Evolutionary conservation across 495 filamentous ascomycete species (phyloP).

Genomic region (Echria macrotheca): DNA sequence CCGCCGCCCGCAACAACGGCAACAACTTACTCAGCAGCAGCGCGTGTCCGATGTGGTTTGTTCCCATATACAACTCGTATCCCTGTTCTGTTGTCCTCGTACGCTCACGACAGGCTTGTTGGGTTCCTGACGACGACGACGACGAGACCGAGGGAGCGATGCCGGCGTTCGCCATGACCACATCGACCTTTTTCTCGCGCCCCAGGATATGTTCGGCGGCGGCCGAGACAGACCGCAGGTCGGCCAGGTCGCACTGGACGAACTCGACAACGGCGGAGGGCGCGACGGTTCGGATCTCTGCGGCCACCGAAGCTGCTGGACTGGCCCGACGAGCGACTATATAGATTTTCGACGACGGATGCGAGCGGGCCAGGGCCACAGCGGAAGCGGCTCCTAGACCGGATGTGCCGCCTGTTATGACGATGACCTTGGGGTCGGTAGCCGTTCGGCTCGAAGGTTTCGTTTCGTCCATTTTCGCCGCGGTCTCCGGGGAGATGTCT

Average conservation of each 20-base stretch:
- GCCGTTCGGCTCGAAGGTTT: background rate
- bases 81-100: slow-evolving; percentile 52
- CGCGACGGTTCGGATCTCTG: slow-evolving; percentile 1
- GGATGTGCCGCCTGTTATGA: slow-evolving; percentile 59
- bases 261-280: slow-evolving; percentile 1
- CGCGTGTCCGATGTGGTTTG: slow-evolving; percentile 65
- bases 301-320: slow-evolving; percentile 10
- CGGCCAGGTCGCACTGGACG: slow-evolving; percentile 16
- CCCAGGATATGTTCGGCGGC: slow-evolving; percentile 11
- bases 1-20: slow-evolving; percentile 41
- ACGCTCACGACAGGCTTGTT: too few species aligned
- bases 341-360: slow-evolving; percentile 45
- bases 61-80: slow-evolving; percentile 64
- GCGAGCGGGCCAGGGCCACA: slow-evolving; percentile 54
- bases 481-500: too few species aligned
- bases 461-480: background rate
- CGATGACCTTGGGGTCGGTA: slow-evolving; percentile 50
- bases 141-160: too few species aligned
- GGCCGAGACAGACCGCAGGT: slow-evolving; percentile 13
- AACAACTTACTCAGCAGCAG: slow-evolving; percentile 59
- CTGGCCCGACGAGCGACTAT: slow-evolving; percentile 38
- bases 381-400: slow-evolving; percentile 57
- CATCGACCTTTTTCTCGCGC: slow-evolving; percentile 29
- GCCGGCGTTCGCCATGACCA: slow-evolving; percentile 57
- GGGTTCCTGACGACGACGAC: too few species aligned